Conservation (phyloP, 352 stramenopile genomes). For the Pythium dissimile region DNA sequence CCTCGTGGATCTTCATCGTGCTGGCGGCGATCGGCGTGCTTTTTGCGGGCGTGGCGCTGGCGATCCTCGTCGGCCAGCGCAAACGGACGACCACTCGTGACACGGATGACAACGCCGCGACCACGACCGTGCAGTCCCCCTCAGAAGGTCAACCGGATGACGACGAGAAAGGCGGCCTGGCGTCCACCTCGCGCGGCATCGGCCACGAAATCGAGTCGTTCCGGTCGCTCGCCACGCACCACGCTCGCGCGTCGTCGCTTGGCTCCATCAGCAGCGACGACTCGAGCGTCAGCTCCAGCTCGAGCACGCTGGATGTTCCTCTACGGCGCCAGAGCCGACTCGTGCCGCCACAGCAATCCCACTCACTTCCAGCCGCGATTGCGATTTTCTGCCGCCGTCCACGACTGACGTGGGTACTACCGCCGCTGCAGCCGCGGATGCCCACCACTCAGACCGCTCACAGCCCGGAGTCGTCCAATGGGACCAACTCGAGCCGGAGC, state of each 20-base stretch:
- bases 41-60: not conserved
- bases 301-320: not conserved
- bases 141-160: not conserved
- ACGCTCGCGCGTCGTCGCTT: not conserved
- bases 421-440: no score
- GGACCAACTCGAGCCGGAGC: no score
- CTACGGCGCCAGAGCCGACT: not conserved
- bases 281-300: not conserved
- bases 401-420: no score
- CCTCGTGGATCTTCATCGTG: constrained; percentile 4
- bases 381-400: no score
- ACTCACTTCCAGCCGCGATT: no score
- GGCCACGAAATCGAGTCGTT: not conserved
- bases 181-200: not conserved
- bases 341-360: not conserved
- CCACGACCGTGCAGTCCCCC: no score
- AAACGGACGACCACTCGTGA: not conserved
- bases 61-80: not conserved
- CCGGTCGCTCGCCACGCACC: not conserved
- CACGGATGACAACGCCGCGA: not conserved
- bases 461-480: no score
- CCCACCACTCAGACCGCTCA: no score
- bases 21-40: constrained; percentile 2
- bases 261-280: not conserved
- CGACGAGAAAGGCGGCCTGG: not conserved